Conservation (phyloP, 768 basidiomycete species). For the Tylopilus rubrobrunneus region DNA sequence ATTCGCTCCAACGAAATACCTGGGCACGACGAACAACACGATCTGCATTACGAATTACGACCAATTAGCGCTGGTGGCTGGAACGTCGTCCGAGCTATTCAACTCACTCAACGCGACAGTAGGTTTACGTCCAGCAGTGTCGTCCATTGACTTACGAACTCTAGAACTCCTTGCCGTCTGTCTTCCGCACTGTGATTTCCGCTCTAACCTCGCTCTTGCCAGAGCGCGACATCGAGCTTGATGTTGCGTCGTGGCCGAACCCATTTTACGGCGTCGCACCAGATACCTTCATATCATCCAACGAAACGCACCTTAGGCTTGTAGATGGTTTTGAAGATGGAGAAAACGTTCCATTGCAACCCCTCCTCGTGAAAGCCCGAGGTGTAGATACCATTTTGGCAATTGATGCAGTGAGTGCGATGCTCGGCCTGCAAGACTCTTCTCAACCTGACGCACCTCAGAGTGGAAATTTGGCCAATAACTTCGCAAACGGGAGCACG, state of each 20-base stretch:
- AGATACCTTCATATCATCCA: conserved; percentile 32
- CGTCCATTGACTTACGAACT: background rate
- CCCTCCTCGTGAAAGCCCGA: conserved; percentile 45
- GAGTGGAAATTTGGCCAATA: conserved; percentile 11
- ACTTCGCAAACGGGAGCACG: conserved; percentile 22
- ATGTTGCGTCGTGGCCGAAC: conserved; percentile 34
- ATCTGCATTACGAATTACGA: conserved; percentile 24
- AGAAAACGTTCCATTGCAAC: conserved; percentile 44
- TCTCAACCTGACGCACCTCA: background rate
- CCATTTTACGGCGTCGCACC: conserved; percentile 35
- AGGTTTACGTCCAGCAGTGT: background rate
- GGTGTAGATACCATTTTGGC: conserved; percentile 48
- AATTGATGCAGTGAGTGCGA: conserved; percentile 38
- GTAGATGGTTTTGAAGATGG: conserved; percentile 42
- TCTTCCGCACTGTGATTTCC: conserved; percentile 7
- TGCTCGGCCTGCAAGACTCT: background rate
- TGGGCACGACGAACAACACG: no score
- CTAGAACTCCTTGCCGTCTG: conserved; percentile 9
- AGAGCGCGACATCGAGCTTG: conserved; percentile 25
- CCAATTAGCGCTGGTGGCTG: conserved; percentile 35
- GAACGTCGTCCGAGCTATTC: conserved; percentile 37
- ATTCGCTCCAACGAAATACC: no score
- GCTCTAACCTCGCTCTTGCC: conserved; percentile 21
- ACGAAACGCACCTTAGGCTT: conserved; percentile 31
- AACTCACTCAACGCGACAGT: conserved; percentile 30